A percentile compares a stretch with the other conserved stretches of the same genome.
Evolutionary conservation across 179 eudicot genomes (phyloP).

Genomic region (Dionaea muscipula): DNA sequence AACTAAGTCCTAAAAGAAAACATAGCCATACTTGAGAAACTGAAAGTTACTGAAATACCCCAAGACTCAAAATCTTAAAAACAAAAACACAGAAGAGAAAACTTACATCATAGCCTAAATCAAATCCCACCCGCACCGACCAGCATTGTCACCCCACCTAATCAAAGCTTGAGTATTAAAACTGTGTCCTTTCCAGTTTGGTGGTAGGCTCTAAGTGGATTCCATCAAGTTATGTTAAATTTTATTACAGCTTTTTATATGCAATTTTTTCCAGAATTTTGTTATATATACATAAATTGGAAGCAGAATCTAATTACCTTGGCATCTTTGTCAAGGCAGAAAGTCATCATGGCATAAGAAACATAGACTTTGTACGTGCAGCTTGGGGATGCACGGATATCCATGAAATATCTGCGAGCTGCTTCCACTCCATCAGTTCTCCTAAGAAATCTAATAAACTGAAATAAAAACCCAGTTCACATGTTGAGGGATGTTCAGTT

Average conservation of each 20-base stretch:
- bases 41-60: no score
- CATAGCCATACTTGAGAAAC: no score
- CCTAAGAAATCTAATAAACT: constrained; percentile 91
- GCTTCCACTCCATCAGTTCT: constrained; percentile 98
- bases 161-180: no score
- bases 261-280: background rate
- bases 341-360: constrained; percentile 90
- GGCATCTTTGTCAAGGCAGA: constrained; percentile 94
- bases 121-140: no score
- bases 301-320: constrained; percentile 40
- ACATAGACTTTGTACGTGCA: constrained; percentile 96
- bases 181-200: no score
- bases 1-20: no score
- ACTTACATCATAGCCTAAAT: no score
- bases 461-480: constrained; percentile 19
- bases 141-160: no score
- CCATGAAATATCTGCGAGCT: constrained; percentile 86
- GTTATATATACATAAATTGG: background rate
- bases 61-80: no score
- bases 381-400: constrained; percentile 77
- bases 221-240: no score
- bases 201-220: no score
- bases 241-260: background rate
- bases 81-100: no score
- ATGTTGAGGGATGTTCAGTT: background rate